phyloP scores from a whole-genome alignment of 495 filamentous ascomycete genomes.

The Echria macrotheca region DNA sequence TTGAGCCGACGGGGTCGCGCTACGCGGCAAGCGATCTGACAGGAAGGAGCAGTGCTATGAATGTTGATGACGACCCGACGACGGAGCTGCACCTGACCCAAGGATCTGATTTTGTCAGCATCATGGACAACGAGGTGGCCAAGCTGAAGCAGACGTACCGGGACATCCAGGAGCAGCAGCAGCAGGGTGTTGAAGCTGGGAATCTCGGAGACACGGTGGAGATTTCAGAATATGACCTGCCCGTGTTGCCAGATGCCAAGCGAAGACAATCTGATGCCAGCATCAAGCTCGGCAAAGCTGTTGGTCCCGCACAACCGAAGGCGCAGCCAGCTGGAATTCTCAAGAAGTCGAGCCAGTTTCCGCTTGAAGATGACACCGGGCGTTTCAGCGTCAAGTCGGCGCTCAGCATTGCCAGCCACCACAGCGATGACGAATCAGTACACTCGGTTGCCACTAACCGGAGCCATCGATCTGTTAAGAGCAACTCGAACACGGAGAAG shows the following conservation, averaged over 20 bases:
- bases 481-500: constrained; percentile 15
- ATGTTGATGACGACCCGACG: constrained; percentile 37
- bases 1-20: constrained; percentile 28
- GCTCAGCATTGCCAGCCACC: constrained; percentile 30
- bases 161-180: constrained; percentile 25
- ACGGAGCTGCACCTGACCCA: constrained; percentile 38
- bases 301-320: constrained; percentile 16
- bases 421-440: constrained; percentile 19
- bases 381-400: constrained; percentile 39
- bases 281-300: constrained; percentile 19
- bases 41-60: constrained; percentile 20
- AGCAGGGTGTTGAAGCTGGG: constrained; percentile 9
- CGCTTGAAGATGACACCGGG: constrained; percentile 32
- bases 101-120: constrained; percentile 37
- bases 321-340: constrained; percentile 34
- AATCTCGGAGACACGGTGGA: constrained; percentile 20
- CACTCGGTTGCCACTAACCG: constrained; percentile 14
- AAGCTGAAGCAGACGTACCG: constrained; percentile 33
- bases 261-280: constrained; percentile 19
- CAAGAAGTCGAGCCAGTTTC: constrained; percentile 41
- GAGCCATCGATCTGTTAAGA: constrained; percentile 13
- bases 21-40: constrained; percentile 23
- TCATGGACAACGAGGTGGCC: constrained; percentile 35
- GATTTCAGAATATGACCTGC: constrained; percentile 20
- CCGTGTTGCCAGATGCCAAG: constrained; percentile 14